Percentiles rank a stretch among this genome's conserved stretches.
Conservation (phyloP, 2,329 filamentous ascomycete species). For the Knufia fluminis region DNA sequence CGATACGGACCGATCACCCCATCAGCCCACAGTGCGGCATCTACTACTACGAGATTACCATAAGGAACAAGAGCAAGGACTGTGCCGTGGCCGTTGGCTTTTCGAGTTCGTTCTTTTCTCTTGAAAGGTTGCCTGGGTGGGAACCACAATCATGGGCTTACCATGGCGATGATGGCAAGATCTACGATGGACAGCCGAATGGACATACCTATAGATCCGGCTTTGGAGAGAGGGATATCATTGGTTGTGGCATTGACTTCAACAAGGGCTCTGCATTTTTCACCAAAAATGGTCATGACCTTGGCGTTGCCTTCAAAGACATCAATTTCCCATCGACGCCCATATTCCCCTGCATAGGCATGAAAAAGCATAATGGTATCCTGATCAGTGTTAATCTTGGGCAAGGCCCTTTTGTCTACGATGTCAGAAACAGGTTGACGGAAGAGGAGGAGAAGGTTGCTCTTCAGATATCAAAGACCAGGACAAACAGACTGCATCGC, state of each 20-base stretch:
- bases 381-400: conserved; percentile 55
- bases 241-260: conserved; percentile 59
- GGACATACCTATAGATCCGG: conserved; percentile 51
- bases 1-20: conserved; percentile 70
- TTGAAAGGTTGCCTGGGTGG: conserved; percentile 56
- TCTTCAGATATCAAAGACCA: conserved; percentile 51
- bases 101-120: conserved; percentile 48
- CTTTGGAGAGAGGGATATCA: conserved; percentile 50
- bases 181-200: conserved; percentile 50
- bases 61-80: conserved; percentile 58
- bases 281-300: conserved; percentile 49
- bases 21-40: conserved; percentile 88
- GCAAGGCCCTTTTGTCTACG: conserved; percentile 70
- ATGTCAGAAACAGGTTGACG: conserved; percentile 74
- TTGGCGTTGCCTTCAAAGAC: conserved; percentile 49
- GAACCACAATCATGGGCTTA: conserved; percentile 58
- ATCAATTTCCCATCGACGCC: conserved; percentile 28
- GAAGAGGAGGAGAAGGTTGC: conserved; percentile 52
- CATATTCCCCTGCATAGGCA: conserved; percentile 49
- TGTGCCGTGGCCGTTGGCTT: conserved; percentile 51
- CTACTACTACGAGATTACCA: conserved; percentile 79
- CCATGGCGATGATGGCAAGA: conserved; percentile 57
- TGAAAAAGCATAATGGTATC: conserved; percentile 53
- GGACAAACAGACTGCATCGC: conserved; percentile 52
- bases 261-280: conserved; percentile 53